Evolutionary conservation across 202 grass and related monocot genomes (phyloP), one percentile per base, ranked within the genome.

Genomic region (Eragrostis tef): DNA sequence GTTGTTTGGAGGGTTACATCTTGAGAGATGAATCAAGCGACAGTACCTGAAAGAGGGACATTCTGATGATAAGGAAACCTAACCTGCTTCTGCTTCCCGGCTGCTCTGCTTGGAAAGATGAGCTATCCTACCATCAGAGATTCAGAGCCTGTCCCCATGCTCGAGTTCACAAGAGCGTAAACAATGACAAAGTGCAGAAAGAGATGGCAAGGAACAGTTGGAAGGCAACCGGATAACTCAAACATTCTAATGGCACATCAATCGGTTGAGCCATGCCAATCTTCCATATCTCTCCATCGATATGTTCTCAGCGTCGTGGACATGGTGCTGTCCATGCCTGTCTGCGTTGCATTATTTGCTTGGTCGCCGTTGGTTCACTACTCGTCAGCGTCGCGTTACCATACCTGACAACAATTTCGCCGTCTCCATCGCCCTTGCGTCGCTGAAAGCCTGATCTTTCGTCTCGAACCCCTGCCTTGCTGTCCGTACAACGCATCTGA

Each of bases 41-140:
- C 51, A 54, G 19, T 54, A n/a, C 17, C 7, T 54, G n/a, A 54
- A 58, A 11, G 9, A 8, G 4, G 21, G 74, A 20, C 65, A 12
- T 19, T 0, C 56, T 64, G 67, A 85, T 79, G 67, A 85, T 45
- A 63, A 85, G 29, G 75, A 85, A 64, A 85, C 62, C 12, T 64
- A 54, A 53, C n/a, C 54, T 64, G 74, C 83, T 41, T 44, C 54
- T 64, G 74, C 83, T 41, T 44, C 31, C 39, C 16, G 45, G 11
- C n/a, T 19, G 14, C 12, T 54, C n/a, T 48, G 31, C 17, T 7
- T 1, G 42, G 15, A 15, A 65, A 74, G 70, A 44, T 45, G 34
- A 75, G 16, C 60, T 57, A 43, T 70, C n/a, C 48, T n/a, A 42
- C 51, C 82, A 71, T 27, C 56, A 12, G 20, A 11, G 20, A 46